Conservation (phyloP, 1,284 basidiomycete species). For the Microbotryum saponariae region DNA sequence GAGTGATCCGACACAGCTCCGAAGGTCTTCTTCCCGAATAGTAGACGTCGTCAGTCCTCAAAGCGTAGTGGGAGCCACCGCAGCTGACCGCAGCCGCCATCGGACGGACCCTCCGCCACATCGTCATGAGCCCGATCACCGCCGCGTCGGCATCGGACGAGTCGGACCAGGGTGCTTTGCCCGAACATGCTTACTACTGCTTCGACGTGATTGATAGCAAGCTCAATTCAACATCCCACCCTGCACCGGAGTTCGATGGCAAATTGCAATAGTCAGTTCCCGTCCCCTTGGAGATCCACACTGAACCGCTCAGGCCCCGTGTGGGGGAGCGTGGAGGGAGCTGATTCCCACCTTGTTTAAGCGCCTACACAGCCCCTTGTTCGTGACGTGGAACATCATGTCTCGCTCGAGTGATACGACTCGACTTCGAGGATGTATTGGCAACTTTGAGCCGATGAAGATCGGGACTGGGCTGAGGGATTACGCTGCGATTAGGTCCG, state of each 20-base stretch:
- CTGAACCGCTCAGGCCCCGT: not conserved
- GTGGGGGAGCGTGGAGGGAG: not conserved
- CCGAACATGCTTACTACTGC: constrained; percentile 47
- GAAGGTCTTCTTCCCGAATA: too few species aligned
- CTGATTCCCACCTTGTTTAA: not conserved
- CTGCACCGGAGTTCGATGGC: constrained; percentile 33
- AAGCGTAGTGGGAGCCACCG: too few species aligned
- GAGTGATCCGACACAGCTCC: too few species aligned
- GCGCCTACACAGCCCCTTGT: constrained; percentile 65
- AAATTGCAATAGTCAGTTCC: constrained; percentile 30
- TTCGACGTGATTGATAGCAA: constrained; percentile 46
- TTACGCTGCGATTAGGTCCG: constrained; percentile 74
- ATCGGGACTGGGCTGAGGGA: constrained; percentile 72
- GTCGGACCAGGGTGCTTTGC: constrained; percentile 8
- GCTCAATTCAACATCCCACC: constrained; percentile 31
- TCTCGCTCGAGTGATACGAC: constrained; percentile 46
- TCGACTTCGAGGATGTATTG: constrained; percentile 85
- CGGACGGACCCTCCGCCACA: too few species aligned
- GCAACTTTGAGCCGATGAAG: constrained; percentile 74
- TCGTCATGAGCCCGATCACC: too few species aligned
- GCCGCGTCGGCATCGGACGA: too few species aligned
- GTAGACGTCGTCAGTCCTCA: too few species aligned
- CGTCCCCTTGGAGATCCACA: too few species aligned
- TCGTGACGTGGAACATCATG: constrained; percentile 87
- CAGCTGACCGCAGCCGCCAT: too few species aligned